Evolutionary conservation across 352 stramenopile genomes (phyloP), one percentile per base, ranked within the genome.

Genomic region (Phytophthora melonis): DNA sequence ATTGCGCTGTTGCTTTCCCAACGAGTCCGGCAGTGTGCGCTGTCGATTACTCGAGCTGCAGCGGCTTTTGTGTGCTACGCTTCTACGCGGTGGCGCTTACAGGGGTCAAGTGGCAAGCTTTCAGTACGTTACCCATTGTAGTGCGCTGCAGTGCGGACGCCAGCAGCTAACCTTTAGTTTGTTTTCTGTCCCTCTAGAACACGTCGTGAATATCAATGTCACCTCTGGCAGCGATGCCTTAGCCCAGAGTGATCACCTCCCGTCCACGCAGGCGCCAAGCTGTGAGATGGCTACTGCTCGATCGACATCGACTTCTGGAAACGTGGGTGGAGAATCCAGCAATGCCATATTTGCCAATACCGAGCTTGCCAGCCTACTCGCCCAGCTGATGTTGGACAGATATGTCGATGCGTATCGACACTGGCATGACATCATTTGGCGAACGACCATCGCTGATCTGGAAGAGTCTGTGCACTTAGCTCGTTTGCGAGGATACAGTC

Each of bases 1-100:
- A 89, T 62, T 91, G 84, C 50, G 72, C 70, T 11, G 78, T 62
- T 4, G 54, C 66, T 19, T 89, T 80, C 54, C 68, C 67, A 45
- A 74, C 56, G 23, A 75, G 57, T 27, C 76, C 75, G 4, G 78
- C 72, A 41, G 58, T 60, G 27, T 84, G 87, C 49, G 58, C 75
- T 11, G 59, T 91, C 5, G 74, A 88, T 66, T 91, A 81, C 69
- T 79, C 79, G 8, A 66, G 50, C 6, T 91, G 81, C 66, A 57
- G 43, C 34, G 80, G 58, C 30, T 66, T 25, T 4, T 90, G 84
- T 49, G 30, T 56, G n/a, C 69, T 92, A 47, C 77, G 34, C 19
- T 88, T 90, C 61, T 89, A 86, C 73, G 80, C 80, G 60, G 58
- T 87, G 56, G 61, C 77, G 6, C 58, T 86, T 9, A 76, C 74